Base-by-base conservation (phyloP, 2,329 filamentous ascomycete species). In the Colletotrichum cordylinicola region DNA sequence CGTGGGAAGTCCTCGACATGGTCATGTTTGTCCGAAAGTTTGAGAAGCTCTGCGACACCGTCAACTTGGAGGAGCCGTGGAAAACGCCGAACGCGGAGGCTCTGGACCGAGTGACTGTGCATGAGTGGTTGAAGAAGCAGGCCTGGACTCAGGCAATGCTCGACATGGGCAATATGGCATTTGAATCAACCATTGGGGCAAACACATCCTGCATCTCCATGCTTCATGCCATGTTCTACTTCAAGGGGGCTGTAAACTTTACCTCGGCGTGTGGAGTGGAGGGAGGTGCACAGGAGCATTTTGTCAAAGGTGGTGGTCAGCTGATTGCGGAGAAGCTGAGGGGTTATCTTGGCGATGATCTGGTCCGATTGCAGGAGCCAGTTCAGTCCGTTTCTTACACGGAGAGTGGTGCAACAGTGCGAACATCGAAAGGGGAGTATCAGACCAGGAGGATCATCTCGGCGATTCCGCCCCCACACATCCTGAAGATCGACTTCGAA, bases 201-300 rank as follows among this genome's bases (percentile, higher is more conserved):
- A 72, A 70, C 37, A 69, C 70, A 5, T 72, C 73, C 4, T 72
- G 69, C 58, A 52, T 77, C 6, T 76, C 72, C 4, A 72, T 77
- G 75, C 73, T 77, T 4, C 69, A 78, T 21, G 77, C 77, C 60
- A 55, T 78, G 60, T 74, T 72, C 70, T 75, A 61, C 37, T 79
- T 75, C 66, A 72, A 55, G 24, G 64, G 64, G 18, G 35, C 43
- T 5, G 74, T 69, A 13, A 72, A 52, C 39, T 48, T 78, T 9
- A 69, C 55, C 6, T 67, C 64, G 4, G 62, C 65, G 15, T 37
- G 70, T 24, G 76, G 69, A 21, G 24, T 37, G 5, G 61, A 70
- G 27, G 66, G 72, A 7, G 76, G 78, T 18, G 65, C 68, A 16
- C 78, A 79, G 55, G 58, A 69, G 9, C 27, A 76, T 39, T 65